phyloP scores from a whole-genome alignment of 164 flowering plant species.

The Nymphaea thermarum region DNA sequence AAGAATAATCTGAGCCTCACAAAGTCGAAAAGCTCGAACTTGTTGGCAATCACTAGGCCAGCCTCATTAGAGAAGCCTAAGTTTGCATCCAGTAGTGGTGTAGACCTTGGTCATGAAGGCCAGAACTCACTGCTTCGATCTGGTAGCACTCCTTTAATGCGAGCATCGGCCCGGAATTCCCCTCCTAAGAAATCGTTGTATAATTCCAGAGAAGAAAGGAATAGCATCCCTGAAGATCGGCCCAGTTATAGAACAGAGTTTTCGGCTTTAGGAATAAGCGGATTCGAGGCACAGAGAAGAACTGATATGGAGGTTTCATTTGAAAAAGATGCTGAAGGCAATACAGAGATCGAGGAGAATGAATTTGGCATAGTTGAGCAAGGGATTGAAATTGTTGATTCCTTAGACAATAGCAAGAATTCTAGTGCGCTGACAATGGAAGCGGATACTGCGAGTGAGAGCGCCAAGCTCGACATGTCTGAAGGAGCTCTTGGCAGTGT shows the following conservation, averaged over 20 bases:
- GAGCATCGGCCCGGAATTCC: slow-evolving; percentile 5
- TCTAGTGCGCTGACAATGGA: neutral
- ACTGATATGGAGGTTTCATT: neutral
- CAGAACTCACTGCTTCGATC: slow-evolving; percentile 18
- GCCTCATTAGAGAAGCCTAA: slow-evolving; percentile 19
- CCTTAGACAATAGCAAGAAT: neutral
- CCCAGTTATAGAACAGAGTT: slow-evolving; percentile 38
- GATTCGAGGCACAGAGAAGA: neutral
- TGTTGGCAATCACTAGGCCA: neutral
- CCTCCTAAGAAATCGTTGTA: neutral
- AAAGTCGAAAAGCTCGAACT: neutral
- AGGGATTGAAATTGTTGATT: slow-evolving; percentile 32
- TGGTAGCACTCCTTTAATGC: slow-evolving; percentile 27
- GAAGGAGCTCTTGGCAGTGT: neutral
- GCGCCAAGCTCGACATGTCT: neutral
- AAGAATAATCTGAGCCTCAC: neutral
- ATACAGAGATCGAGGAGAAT: slow-evolving; percentile 11
- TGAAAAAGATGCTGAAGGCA: neutral
- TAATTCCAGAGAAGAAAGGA: slow-evolving; percentile 41
- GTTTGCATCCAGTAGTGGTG: slow-evolving; percentile 12
- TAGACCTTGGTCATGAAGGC: slow-evolving; percentile 15
- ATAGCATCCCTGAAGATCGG: slow-evolving; percentile 70
- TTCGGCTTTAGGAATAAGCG: slow-evolving; percentile 5
- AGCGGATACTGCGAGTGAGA: neutral
- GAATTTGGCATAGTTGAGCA: slow-evolving; percentile 44